Base-by-base conservation (phyloP, 2,329 filamentous ascomycete genomes). In the Pseudogymnoascus sp. region DNA sequence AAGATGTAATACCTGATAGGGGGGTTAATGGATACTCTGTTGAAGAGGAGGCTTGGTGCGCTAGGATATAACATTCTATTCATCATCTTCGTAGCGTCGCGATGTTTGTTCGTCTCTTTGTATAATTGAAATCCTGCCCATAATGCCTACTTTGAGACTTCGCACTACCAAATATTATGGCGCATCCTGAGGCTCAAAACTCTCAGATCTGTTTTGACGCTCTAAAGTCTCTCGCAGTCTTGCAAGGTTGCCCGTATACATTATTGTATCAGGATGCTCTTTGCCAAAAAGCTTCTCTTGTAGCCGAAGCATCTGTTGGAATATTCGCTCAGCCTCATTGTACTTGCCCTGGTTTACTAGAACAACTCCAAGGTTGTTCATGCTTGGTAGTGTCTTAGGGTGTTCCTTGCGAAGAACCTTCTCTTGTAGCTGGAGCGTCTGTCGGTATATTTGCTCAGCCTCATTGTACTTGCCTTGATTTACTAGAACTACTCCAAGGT, bases 311-410 rank as follows among this genome's bases (percentile, higher is more conserved):
- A 18, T 18, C 28, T 62, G n/a, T 38, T 38, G 47, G 28, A 53
- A 2, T 30, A 63, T 30, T 33, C 12, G 11, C 47, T 62, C 61
- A 18, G 25, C 62, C 25, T 61, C 60, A 4, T 20, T n/a, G 22
- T 39, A 57, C n/a, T 50, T 58, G 2, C 59, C 53, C n/a, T 50
- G 60, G 2, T 14, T 12, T 25, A 6, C 1, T 15, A 59, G 35
- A 53, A 15, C 6, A 15, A 43, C 4, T 25, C 35, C 63, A n/a
- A 64, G 43, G 36, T 43, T 62, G 25, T 18, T 60, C 57, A 63
- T 63, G 41, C 18, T 61, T 18, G 20, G 3, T 28, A 64, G 53
- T 33, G 43, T 64, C 8, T 57, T 6, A 7, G 60, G 60, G 25
- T 65, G 41, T 9, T 41, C 18, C 11, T 12, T 9, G 6, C 20